Percentiles rank a stretch among this genome's conserved stretches.
Conservation (phyloP, 1,139 yeast genomes). For the Pichia sp. region DNA sequence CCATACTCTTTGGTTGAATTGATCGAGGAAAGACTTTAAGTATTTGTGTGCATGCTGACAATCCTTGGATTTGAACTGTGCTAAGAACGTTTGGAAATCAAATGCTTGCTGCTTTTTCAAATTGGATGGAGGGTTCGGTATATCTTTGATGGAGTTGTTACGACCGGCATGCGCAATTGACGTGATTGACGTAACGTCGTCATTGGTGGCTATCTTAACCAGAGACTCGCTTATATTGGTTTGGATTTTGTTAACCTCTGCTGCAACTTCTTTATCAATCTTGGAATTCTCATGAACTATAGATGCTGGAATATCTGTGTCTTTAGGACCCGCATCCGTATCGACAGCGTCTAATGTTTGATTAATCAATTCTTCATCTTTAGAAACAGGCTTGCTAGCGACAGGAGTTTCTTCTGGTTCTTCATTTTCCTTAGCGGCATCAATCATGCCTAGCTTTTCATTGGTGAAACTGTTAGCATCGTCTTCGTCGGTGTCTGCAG, state of each 20-base stretch:
- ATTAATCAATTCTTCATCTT: slow-evolving; percentile 6
- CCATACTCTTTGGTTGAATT: slow-evolving; percentile 73
- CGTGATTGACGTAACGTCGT: neutral
- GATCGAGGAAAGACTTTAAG: slow-evolving; percentile 73
- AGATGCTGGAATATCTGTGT: neutral
- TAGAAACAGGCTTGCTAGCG: neutral
- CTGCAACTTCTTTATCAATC: slow-evolving; percentile 4
- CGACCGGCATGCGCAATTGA: neutral
- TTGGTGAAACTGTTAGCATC: slow-evolving; percentile 5
- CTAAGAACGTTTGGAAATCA: slow-evolving; percentile 80
- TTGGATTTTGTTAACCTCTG: slow-evolving; percentile 8
- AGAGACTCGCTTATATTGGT: neutral
- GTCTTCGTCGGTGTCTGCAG: slow-evolving; percentile 1
- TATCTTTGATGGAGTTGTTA: slow-evolving; percentile 16
- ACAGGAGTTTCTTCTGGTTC: no score
- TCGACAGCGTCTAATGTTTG: slow-evolving; percentile 1
- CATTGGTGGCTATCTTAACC: neutral
- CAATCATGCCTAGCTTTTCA: neutral
- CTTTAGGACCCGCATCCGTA: no score
- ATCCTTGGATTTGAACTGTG: slow-evolving; percentile 64
- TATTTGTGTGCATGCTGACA: slow-evolving; percentile 93
- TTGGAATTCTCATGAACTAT: neutral
- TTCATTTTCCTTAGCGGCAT: neutral
- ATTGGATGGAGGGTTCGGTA: slow-evolving; percentile 29
- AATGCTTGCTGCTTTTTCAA: slow-evolving; percentile 41